These are phyloP conservation scores for Pedinophyceae sp. DNA, from an alignment of 139 green algal genomes.

Conservation along the genomic window DNA sequence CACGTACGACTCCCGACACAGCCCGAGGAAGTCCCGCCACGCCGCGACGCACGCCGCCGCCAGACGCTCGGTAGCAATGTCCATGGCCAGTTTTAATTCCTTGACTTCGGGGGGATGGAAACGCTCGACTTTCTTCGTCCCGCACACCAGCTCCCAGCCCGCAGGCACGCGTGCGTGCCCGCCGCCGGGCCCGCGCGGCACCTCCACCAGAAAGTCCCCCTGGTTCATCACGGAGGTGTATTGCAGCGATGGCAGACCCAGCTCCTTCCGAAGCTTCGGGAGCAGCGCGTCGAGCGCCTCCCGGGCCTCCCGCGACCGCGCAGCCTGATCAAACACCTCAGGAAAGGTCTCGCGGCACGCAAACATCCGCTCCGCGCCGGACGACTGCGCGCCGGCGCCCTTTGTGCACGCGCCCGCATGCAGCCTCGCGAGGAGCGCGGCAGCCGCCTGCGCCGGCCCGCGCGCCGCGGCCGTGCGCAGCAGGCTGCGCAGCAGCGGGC, in stretches of 20 bases:
- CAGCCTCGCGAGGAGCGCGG: conserved; percentile 22
- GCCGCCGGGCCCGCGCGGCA: too few species aligned
- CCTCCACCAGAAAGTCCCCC: conserved; percentile 55
- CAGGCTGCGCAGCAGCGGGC: too few species aligned
- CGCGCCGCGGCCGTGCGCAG: background rate
- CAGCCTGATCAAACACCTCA: conserved; percentile 12
- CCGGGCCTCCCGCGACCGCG: conserved; percentile 15
- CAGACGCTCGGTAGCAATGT: conserved; percentile 33
- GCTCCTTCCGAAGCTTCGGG: conserved; percentile 13
- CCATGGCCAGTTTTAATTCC: conserved; percentile 21
- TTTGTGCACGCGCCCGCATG: conserved; percentile 25
- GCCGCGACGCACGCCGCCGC: conserved; percentile 15
- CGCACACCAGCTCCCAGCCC: conserved; percentile 40
- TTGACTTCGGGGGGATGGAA: conserved; percentile 49
- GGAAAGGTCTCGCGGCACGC: conserved; percentile 17
- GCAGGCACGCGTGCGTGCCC: conserved; percentile 12
- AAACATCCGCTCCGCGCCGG: conserved; percentile 26
- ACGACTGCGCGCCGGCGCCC: conserved; percentile 15
- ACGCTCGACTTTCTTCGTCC: conserved; percentile 55
- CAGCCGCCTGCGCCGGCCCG: conserved; percentile 1
- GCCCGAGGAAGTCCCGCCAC: conserved; percentile 33
- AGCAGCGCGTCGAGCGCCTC: conserved; percentile 24
- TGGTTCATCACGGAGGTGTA: conserved; percentile 34
- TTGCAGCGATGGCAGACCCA: conserved; percentile 19
- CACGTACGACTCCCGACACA: conserved; percentile 28